These are phyloP conservation scores for Parietichytrium sp. DNA, from an alignment of 108 stramenopile species.

Conservation along the genomic window DNA sequence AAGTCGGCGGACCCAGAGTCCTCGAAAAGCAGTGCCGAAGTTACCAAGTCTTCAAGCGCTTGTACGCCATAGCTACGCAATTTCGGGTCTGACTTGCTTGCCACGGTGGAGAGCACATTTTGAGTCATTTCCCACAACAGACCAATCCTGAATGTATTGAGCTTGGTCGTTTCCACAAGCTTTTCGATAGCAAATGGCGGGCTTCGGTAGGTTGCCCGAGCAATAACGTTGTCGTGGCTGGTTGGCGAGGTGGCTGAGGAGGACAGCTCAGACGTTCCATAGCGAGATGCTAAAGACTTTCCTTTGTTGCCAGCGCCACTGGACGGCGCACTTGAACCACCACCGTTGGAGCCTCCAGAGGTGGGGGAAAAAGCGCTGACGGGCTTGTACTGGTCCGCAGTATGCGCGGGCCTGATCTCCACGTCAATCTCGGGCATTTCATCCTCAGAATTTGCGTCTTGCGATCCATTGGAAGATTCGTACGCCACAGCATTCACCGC, in stretches of 20 bases:
- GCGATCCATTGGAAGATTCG: background rate
- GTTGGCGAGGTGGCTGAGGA: too few species aligned
- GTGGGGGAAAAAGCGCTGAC: too few species aligned
- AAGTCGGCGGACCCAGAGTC: too few species aligned
- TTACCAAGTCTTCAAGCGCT: background rate
- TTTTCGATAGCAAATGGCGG: conserved; percentile 39
- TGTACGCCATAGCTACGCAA: conserved; percentile 20
- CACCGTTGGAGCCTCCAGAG: too few species aligned
- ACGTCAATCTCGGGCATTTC: conserved; percentile 27
- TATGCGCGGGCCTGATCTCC: background rate
- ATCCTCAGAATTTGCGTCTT: background rate
- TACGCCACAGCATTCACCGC: background rate
- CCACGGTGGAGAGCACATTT: background rate
- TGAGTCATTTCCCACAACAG: conserved; percentile 39
- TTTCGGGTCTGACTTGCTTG: conserved; percentile 14
- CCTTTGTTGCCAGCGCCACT: too few species aligned
- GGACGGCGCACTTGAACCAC: too few species aligned
- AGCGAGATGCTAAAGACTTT: too few species aligned
- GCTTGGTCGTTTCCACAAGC: conserved; percentile 25
- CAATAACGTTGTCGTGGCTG: background rate
- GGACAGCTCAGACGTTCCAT: too few species aligned
- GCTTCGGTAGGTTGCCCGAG: conserved; percentile 31
- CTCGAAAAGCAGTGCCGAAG: background rate
- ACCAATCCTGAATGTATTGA: conserved; percentile 16
- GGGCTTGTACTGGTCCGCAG: background rate